phyloP scores from a whole-genome alignment of 768 basidiomycete genomes.

The Fibroporia radiculosa region DNA sequence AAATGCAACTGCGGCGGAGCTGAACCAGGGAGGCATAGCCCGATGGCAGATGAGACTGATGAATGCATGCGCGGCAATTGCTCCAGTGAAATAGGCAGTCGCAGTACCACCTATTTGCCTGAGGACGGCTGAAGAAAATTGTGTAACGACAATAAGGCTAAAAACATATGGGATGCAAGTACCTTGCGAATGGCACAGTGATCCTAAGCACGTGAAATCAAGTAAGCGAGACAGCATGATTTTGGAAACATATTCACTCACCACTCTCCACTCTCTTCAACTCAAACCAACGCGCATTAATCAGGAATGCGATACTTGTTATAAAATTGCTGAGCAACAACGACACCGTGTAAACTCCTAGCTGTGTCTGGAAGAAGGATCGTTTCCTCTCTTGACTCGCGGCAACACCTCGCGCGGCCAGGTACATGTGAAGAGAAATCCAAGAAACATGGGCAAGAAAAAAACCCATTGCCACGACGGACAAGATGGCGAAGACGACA shows the following conservation, averaged over 20 bases:
- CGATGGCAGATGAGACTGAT: conserved; percentile 52
- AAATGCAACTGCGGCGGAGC: conserved; percentile 30
- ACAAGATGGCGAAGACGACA: conserved; percentile 45
- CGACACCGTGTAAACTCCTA: conserved; percentile 61
- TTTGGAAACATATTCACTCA: conserved; percentile 16
- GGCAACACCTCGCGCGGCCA: conserved; percentile 5
- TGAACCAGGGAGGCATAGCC: conserved; percentile 43
- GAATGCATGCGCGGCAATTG: conserved; percentile 63
- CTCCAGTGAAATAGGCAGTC: conserved; percentile 55
- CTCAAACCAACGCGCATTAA: conserved; percentile 44
- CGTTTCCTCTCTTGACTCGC: conserved; percentile 18
- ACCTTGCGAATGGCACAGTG: conserved; percentile 57
- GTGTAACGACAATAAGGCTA: background rate
- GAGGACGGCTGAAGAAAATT: conserved; percentile 20
- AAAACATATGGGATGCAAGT: background rate
- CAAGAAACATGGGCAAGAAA: conserved; percentile 42
- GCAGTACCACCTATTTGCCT: conserved; percentile 58
- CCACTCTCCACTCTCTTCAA: conserved; percentile 41
- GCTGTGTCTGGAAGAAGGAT: conserved; percentile 63
- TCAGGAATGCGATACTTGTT: conserved; percentile 43
- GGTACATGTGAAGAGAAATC: conserved; percentile 32
- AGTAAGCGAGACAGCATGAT: background rate
- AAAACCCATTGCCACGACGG: conserved; percentile 43
- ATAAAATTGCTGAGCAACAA: conserved; percentile 53
- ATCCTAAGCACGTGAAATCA: conserved; percentile 25